These are phyloP conservation scores for Calocybe indica DNA, from an alignment of 768 basidiomycete species.

Conservation along the genomic window DNA sequence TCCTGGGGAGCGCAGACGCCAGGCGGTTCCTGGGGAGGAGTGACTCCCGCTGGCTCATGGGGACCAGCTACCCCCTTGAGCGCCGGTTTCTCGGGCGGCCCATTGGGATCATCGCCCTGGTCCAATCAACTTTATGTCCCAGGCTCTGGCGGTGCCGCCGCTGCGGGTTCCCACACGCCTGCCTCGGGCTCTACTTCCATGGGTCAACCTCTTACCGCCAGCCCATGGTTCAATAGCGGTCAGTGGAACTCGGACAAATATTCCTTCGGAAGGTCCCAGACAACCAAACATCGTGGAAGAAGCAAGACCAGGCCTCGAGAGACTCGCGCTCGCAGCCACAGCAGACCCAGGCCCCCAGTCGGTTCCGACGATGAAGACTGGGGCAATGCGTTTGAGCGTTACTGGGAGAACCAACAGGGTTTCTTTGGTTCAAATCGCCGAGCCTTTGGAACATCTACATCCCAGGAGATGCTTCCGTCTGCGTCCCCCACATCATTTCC, in stretches of 20 bases:
- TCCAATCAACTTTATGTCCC: not conserved
- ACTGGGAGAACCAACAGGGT: too few relatives aligned
- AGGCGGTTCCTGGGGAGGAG: conserved; percentile 11
- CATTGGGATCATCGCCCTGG: too few relatives aligned
- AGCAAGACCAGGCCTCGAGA: too few relatives aligned
- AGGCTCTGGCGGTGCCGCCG: conserved; percentile 3
- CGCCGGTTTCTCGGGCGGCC: not conserved
- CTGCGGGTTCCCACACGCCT: not conserved
- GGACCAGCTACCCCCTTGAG: conserved; percentile 11
- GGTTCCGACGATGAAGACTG: too few relatives aligned
- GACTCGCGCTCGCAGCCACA: too few relatives aligned
- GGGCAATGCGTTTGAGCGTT: too few relatives aligned
- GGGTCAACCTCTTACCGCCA: conserved; percentile 17
- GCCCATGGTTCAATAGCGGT: conserved; percentile 14
- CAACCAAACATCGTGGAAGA: too few relatives aligned
- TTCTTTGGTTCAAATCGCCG: too few relatives aligned
- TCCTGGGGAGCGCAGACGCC: conserved; percentile 16
- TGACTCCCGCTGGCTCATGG: conserved; percentile 14
- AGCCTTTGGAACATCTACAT: too few relatives aligned
- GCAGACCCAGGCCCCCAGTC: too few relatives aligned
- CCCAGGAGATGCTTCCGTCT: too few relatives aligned
- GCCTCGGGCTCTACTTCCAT: conserved; percentile 1
- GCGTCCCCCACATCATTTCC: conserved; percentile 11
- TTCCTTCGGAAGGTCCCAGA: too few relatives aligned
- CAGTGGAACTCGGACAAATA: conserved; percentile 2